Evolutionary conservation across 257 asterid species (phyloP).

Genomic region (Solanum peruvianum): DNA sequence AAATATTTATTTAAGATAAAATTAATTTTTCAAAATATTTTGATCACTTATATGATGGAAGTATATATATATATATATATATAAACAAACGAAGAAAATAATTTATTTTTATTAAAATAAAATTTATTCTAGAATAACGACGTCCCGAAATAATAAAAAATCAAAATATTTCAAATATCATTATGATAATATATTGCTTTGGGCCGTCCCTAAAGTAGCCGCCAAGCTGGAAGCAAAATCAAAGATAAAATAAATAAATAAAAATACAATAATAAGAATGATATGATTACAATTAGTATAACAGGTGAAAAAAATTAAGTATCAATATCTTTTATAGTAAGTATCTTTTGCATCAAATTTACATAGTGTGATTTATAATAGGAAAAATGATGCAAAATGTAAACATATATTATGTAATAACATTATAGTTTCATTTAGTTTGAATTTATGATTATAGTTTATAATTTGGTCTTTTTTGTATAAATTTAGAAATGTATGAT

Average conservation of each 20-base stretch:
- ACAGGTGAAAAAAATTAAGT: neutral
- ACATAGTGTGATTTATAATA: neutral
- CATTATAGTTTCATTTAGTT: too few relatives aligned
- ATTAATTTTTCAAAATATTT: neutral
- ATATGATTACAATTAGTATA: neutral
- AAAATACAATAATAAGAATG: neutral
- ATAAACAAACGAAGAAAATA: neutral
- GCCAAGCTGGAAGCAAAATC: neutral
- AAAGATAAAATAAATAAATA: neutral
- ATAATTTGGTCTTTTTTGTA: too few relatives aligned
- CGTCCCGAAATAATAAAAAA: neutral
- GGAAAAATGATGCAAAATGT: neutral
- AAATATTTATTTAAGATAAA: neutral
- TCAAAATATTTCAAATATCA: neutral
- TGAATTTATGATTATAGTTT: neutral
- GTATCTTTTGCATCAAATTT: neutral
- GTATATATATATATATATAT: neutral
- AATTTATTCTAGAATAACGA: neutral
- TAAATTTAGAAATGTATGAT: too few relatives aligned
- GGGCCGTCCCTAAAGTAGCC: neutral
- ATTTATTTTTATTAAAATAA: neutral
- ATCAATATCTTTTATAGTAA: neutral
- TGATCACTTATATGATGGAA: neutral
- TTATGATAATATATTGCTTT: neutral
- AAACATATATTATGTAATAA: too few relatives aligned